Conservation (phyloP, 805 yeast species). For the Cyberlindnera subsufficiens region DNA sequence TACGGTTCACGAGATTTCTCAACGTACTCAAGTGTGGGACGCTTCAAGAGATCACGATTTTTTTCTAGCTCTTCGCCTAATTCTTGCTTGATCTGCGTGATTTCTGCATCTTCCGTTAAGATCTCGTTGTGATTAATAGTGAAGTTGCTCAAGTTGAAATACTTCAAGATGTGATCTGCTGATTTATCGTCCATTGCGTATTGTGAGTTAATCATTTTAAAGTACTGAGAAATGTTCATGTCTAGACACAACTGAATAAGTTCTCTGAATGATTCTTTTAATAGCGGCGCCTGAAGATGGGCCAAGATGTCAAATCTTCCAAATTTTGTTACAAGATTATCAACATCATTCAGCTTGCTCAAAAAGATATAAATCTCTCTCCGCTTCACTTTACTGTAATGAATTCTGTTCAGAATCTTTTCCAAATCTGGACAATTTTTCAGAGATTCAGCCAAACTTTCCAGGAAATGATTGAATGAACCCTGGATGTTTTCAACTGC, state of each 20-base stretch:
- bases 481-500: conserved; percentile 49
- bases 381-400: conserved; percentile 53
- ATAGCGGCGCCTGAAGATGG: conserved; percentile 23
- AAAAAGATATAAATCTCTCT: conserved; percentile 55
- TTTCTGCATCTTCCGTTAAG: conserved; percentile 34
- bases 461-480: conserved; percentile 33
- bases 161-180: conserved; percentile 38
- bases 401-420: conserved; percentile 48
- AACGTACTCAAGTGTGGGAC: conserved; percentile 52
- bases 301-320: conserved; percentile 23
- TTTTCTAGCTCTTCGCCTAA: conserved; percentile 47
- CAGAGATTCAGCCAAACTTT: conserved; percentile 27
- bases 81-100: conserved; percentile 37
- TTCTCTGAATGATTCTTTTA: conserved; percentile 32
- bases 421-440: conserved; percentile 51
- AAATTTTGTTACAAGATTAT: conserved; percentile 24
- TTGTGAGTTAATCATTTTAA: conserved; percentile 44
- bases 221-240: conserved; percentile 29
- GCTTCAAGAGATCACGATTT: conserved; percentile 39
- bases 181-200: conserved; percentile 47
- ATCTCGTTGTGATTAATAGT: conserved; percentile 34
- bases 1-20: conserved; percentile 63
- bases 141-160: conserved; percentile 33
- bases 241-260: conserved; percentile 30
- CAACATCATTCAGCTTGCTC: conserved; percentile 30